Evolutionary conservation across 2,329 filamentous ascomycete species (phyloP), one percentile per base, ranked within the genome.

Genomic region (Raffaelea ambrosiae): DNA sequence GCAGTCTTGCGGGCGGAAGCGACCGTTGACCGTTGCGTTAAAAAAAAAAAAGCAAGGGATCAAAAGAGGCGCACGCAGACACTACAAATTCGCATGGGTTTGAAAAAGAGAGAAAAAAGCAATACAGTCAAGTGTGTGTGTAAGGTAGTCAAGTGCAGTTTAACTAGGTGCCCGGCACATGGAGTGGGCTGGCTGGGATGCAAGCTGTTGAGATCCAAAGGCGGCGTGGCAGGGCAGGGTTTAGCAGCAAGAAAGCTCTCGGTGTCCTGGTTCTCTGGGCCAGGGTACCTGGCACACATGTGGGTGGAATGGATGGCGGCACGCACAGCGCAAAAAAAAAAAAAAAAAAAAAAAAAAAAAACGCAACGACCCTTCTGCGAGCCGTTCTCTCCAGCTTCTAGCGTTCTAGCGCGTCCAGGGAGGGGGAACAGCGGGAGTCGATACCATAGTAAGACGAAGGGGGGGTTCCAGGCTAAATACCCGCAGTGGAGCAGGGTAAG

Each of bases 381-480:
- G 35, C 35, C 35, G 35, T 40, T 35, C 35, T 33, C 29, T 22
- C 35, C 21, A 36, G n/a, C 13, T 26, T 38, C 35, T 38, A 38
- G 14, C 16, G 18, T n/a, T n/a, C n/a, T n/a, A n/a, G n/a, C n/a
- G n/a, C n/a, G n/a, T n/a, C 20, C 29, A 18, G 33, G 7, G 18
- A 18, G 18, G 35, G 11, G 10, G 21, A 11, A 20, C 16, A 40
- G 18, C 20, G 14, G 29, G 18, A 11, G n/a, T 43, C 21, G 21
- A 21, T 9, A 26, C 19, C 18, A 16, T 18, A 29, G 7, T 22
- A 14, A 26, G 31, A 16, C 11, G 31, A 18, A 20, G 8, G 39
- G n/a, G n/a, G n/a, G 40, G 20, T 19, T 43, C 40, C 18, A 48
- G 46, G 40, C 46, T 48, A 48, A 39, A 43, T 48, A 48, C 46